Percentiles rank a stretch among this genome's conserved stretches.
Conservation (phyloP, 2,329 filamentous ascomycete genomes). For the Cadophora luteo-olivacea region DNA sequence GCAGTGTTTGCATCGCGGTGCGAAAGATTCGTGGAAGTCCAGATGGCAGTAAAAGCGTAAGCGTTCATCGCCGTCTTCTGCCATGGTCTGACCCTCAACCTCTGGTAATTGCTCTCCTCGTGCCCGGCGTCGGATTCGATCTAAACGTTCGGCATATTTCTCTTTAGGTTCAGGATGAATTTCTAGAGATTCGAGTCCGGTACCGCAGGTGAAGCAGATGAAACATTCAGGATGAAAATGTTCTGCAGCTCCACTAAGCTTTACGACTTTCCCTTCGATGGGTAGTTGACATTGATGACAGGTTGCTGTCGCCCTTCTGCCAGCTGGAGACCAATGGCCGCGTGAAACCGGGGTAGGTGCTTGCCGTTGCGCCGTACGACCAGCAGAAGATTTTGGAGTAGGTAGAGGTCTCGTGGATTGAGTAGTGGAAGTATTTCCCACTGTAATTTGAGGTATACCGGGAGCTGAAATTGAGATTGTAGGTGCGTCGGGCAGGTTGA, state of each 20-base stretch:
- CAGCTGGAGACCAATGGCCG: slow-evolving; percentile 63
- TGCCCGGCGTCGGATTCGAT: slow-evolving; percentile 71
- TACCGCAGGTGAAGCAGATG: slow-evolving; percentile 84
- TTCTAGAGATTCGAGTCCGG: slow-evolving; percentile 89
- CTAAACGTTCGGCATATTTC: slow-evolving; percentile 73
- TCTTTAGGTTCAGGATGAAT: slow-evolving; percentile 91
- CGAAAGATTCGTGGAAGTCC: slow-evolving; percentile 97
- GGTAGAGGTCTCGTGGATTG: slow-evolving; percentile 44
- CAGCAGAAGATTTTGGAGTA: slow-evolving; percentile 47
- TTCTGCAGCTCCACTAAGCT: slow-evolving; percentile 71
- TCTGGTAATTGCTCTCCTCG: slow-evolving; percentile 66
- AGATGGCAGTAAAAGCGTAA: slow-evolving; percentile 95
- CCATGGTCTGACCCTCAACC: slow-evolving; percentile 66
- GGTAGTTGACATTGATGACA: slow-evolving; percentile 85
- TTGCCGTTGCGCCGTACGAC: slow-evolving; percentile 45
- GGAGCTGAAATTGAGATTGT: slow-evolving; percentile 40
- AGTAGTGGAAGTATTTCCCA: slow-evolving; percentile 25
- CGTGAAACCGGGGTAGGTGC: slow-evolving; percentile 39
- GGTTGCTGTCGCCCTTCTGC: slow-evolving; percentile 66
- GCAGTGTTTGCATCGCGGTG: slow-evolving; percentile 93
- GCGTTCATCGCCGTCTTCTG: slow-evolving; percentile 74
- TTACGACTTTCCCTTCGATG: slow-evolving; percentile 90
- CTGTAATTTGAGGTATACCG: slow-evolving; percentile 45
- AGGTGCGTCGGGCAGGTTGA: slow-evolving; percentile 51
- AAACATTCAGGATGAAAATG: slow-evolving; percentile 97